Evolutionary conservation across 495 filamentous ascomycete species (phyloP), one percentile per base, ranked within the genome.

Genomic region (Parmelia sp.): DNA sequence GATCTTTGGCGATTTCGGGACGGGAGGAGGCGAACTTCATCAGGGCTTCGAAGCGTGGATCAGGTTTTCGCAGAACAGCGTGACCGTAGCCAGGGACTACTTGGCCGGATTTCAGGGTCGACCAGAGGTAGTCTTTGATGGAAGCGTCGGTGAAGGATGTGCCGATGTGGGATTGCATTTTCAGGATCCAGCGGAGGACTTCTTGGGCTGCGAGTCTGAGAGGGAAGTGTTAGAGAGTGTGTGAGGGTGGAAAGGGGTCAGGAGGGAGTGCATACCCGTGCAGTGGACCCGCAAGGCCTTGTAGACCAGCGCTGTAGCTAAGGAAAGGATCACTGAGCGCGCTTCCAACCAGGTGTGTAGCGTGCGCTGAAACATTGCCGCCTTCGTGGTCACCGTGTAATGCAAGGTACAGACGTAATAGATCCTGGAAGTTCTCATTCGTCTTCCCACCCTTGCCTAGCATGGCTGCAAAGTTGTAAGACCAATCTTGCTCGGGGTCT

Each of bases 41-140:
- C 57, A 97, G 79, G 42, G 94, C 95, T 75, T 96, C 83, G 78
- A 97, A 98, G 63, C 94, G 88, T 8, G 94, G 94, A 71, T 98
- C 94, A 27, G 94, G 92, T 81, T 96, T 97, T 74, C 94, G 89
- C 57, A 98, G 86, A 31, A 98, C 95, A 59, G 93, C 94, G 77
- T 98, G 94, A n/a, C 94, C 94, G 77, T 97, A 98, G 15, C 94
- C 94, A 2, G 94, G 94, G 37, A 98, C 87, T 36, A 98, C 94
- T 62, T 91, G 91, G 64, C 95, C 95, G 36, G 91, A 93, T 70
- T 92, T 92, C 64, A 98, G 87, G 3, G 91, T 92, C 21, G 80
- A 79, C 94, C 94, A 98, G 65, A 98, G 87, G 78, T 97, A 97
- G 63, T 85, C 82, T 68, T 86, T 86, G 61, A 98, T 85, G 70